Evolutionary conservation across 2,329 filamentous ascomycete genomes (phyloP).

Genomic region (Botrytis cinerea): DNA sequence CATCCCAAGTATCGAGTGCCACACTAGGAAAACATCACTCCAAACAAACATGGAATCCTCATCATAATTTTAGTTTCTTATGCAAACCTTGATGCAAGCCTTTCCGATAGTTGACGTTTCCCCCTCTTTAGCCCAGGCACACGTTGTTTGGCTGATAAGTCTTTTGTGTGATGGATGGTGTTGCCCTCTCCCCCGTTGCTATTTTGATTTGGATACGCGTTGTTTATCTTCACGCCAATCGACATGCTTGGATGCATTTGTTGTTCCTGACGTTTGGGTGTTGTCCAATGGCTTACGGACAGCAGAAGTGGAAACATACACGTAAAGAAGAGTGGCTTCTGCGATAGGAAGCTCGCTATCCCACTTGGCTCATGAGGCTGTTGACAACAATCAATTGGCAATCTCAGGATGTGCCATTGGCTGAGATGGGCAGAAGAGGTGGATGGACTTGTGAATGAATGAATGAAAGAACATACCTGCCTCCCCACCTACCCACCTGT

Average conservation of each 20-base stretch:
- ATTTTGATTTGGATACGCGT: slow-evolving; percentile 13
- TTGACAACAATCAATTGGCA: slow-evolving; percentile 3
- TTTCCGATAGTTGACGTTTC: background rate
- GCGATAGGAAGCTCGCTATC: background rate
- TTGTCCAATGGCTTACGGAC: background rate
- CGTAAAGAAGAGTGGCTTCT: background rate
- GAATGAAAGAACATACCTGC: background rate
- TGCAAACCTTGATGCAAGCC: background rate
- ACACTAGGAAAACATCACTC: background rate
- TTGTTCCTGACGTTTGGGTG: background rate
- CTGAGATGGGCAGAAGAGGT: background rate
- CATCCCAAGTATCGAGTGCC: background rate
- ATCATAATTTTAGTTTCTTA: background rate
- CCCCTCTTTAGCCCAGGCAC: background rate
- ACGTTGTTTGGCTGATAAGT: background rate
- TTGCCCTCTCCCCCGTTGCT: background rate
- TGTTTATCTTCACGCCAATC: background rate
- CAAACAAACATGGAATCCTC: background rate
- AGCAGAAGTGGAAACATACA: slow-evolving; percentile 6
- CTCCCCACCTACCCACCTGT: background rate
- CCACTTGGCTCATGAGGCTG: background rate
- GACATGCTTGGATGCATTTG: background rate
- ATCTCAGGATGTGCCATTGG: background rate
- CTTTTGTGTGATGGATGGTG: background rate
- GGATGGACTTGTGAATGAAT: background rate